These are phyloP conservation scores for Exophiala xenobiotica DNA, from an alignment of 2,329 filamentous ascomycete species.

Conservation along the genomic window DNA sequence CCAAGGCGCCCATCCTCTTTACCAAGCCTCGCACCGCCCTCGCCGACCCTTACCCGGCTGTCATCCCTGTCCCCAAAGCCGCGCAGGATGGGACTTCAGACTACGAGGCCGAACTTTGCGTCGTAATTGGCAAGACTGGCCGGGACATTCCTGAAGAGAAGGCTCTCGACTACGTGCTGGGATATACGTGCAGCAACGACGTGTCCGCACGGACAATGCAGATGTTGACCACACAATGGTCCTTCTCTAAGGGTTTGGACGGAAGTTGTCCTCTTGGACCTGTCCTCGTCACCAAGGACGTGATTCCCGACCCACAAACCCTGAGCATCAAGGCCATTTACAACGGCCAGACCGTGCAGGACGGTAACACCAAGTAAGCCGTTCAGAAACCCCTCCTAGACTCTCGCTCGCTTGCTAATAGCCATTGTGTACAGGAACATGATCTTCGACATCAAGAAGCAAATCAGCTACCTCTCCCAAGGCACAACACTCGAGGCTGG, in stretches of 20 bases:
- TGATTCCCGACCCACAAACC: conserved; percentile 42
- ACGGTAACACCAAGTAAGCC: conserved; percentile 27
- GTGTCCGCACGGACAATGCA: conserved; percentile 42
- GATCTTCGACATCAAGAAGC: conserved; percentile 41
- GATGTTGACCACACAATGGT: conserved; percentile 41
- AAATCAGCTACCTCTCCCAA: conserved; percentile 39
- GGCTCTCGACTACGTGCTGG: conserved; percentile 43
- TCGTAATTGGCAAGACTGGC: conserved; percentile 40
- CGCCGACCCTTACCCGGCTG: conserved; percentile 34
- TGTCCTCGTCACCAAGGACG: conserved; percentile 31
- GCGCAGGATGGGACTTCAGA: conserved; percentile 42
- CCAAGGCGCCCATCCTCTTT: conserved; percentile 40
- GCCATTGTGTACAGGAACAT: conserved; percentile 35
- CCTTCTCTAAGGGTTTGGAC: conserved; percentile 43
- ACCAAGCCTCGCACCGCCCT: conserved; percentile 41
- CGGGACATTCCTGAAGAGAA: conserved; percentile 39
- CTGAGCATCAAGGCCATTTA: conserved; percentile 38
- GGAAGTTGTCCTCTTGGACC: conserved; percentile 44
- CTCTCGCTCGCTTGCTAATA: no score
- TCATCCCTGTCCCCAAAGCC: conserved; percentile 35
- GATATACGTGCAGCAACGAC: conserved; percentile 44
- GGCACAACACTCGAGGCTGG: conserved; percentile 41
- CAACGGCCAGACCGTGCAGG: conserved; percentile 27
- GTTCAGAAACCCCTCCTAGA: no score
- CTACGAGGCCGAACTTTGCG: conserved; percentile 44